A percentile compares a stretch with the other conserved stretches of the same genome.
These are phyloP conservation scores for Fusarium sp. DNA, from an alignment of 2,329 filamentous ascomycete species.

Conservation along the genomic window DNA sequence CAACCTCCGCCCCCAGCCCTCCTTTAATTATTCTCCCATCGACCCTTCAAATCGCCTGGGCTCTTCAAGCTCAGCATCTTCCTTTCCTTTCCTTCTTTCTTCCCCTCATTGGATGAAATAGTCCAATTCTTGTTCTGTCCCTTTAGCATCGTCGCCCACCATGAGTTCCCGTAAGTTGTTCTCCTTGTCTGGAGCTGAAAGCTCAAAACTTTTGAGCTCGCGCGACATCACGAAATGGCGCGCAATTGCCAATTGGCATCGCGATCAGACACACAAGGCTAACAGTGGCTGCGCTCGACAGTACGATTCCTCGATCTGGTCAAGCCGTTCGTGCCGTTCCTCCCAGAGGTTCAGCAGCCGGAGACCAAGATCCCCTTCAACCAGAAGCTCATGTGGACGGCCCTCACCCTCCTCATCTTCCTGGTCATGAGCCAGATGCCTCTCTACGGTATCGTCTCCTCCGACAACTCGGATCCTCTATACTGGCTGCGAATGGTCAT, in stretches of 20 bases:
- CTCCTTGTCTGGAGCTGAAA: constrained; percentile 27
- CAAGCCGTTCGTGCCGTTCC: constrained; percentile 99
- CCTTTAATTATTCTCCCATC: constrained; percentile 49
- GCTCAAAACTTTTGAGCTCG: constrained; percentile 24
- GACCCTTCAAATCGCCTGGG: constrained; percentile 48
- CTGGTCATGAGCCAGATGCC: constrained; percentile 99
- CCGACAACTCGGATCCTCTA: constrained; percentile 95
- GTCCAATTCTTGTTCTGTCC: constrained; percentile 51
- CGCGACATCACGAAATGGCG: constrained; percentile 26
- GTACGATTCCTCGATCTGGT: constrained; percentile 99
- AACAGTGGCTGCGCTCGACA: constrained; percentile 52
- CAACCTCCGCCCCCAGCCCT: constrained; percentile 49
- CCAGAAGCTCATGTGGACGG: constrained; percentile 97
- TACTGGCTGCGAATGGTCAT: constrained; percentile 99
- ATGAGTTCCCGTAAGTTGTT: constrained; percentile 65
- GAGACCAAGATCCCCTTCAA: constrained; percentile 99
- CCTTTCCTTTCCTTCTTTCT: constrained; percentile 48
- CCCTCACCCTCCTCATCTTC: constrained; percentile 96
- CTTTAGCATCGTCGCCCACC: constrained; percentile 52
- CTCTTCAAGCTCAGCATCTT: constrained; percentile 51
- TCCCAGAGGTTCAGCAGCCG: constrained; percentile 97
- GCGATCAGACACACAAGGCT: constrained; percentile 36
- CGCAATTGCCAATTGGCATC: constrained; percentile 40
- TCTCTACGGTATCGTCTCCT: constrained; percentile 98
- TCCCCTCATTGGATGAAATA: constrained; percentile 52